Conservation (phyloP, 257 asterid genomes). For the Fraxinus excelsior region DNA sequence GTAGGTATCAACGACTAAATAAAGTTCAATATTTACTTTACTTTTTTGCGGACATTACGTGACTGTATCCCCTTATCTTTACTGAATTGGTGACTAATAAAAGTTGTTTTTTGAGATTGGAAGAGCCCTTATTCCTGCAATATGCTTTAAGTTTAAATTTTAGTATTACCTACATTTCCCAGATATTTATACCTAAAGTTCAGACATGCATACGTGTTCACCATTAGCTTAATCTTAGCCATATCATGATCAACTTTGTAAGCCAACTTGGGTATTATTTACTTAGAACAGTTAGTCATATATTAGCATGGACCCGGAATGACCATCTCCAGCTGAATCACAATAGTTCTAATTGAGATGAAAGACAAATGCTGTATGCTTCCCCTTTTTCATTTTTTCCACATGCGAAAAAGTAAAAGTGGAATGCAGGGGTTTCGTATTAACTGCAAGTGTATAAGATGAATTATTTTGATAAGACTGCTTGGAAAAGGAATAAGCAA, state of each 20-base stretch:
- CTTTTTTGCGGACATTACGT: constrained; percentile 12
- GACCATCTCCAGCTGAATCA: background rate
- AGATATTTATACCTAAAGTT: background rate
- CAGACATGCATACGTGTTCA: background rate
- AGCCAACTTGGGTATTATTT: too few relatives aligned
- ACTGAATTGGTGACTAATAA: background rate
- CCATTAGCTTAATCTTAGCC: background rate
- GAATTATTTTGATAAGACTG: background rate
- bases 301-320: background rate
- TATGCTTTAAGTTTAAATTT: background rate
- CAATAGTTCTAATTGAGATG: background rate
- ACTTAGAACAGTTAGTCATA: background rate
- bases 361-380: background rate
- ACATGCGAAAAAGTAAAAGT: background rate
- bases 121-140: background rate
- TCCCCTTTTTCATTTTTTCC: background rate
- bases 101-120: background rate
- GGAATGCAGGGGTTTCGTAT: background rate
- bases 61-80: background rate
- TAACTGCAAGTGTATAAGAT: background rate
- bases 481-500: background rate
- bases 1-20: constrained; percentile 18
- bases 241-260: too few relatives aligned
- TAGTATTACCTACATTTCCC: background rate
- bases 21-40: background rate